Evolutionary conservation across 2,329 filamentous ascomycete genomes (phyloP).

Genomic region (Penicillium sp.): DNA sequence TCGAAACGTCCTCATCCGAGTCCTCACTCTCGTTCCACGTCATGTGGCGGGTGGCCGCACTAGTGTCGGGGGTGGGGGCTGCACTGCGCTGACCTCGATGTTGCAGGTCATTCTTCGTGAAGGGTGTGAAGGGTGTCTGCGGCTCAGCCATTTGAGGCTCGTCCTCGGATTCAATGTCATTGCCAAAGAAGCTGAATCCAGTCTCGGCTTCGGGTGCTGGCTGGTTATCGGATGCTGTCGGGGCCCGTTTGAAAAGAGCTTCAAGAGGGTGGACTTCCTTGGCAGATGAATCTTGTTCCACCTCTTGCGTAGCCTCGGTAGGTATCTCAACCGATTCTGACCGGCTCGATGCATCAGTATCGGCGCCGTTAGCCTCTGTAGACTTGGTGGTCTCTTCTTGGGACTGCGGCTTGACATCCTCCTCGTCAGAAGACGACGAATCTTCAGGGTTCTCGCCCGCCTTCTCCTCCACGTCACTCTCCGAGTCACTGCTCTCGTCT

Average conservation of each 20-base stretch:
- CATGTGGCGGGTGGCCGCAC: slow-evolving; percentile 50
- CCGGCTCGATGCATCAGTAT: neutral
- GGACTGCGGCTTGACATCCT: slow-evolving; percentile 11
- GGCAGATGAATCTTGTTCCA: slow-evolving; percentile 27
- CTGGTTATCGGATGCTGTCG: slow-evolving; percentile 32
- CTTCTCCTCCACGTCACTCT: slow-evolving; percentile 17
- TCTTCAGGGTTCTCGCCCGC: slow-evolving; percentile 14
- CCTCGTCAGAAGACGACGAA: slow-evolving; percentile 23
- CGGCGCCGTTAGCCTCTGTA: slow-evolving; percentile 5
- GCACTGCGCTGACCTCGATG: slow-evolving; percentile 63
- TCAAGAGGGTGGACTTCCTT: slow-evolving; percentile 74
- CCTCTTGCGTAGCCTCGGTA: slow-evolving; percentile 9
- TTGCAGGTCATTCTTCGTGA: slow-evolving; percentile 67
- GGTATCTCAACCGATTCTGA: slow-evolving; percentile 8
- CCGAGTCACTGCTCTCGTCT: slow-evolving; percentile 23
- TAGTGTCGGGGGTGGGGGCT: slow-evolving; percentile 89
- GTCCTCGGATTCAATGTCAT: slow-evolving; percentile 44
- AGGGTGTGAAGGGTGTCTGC: slow-evolving; percentile 79
- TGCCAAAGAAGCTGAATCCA: slow-evolving; percentile 72
- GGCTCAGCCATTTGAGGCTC: slow-evolving; percentile 45
- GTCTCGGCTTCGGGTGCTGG: slow-evolving; percentile 38
- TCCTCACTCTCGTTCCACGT: slow-evolving; percentile 24
- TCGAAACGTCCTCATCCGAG: slow-evolving; percentile 17
- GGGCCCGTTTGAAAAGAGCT: slow-evolving; percentile 73
- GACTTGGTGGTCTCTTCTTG: slow-evolving; percentile 5